A percentile compares a stretch with the other conserved stretches of the same genome.
phyloP scores from a whole-genome alignment of 75 land plant genomes.

The Sequoia sempervirens region DNA sequence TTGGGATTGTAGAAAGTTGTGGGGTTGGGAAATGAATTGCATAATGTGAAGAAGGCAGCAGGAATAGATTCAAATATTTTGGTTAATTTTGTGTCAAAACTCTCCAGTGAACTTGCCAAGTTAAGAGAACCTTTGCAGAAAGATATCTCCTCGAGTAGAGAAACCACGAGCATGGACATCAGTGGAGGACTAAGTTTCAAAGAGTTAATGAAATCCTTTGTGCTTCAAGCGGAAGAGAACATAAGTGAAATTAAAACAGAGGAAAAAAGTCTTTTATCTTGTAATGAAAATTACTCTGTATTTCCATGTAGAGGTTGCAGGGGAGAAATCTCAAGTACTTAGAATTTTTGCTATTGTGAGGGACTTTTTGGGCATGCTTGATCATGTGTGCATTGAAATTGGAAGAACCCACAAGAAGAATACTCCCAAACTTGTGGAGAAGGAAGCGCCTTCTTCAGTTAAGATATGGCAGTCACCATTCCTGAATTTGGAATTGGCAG shows the following conservation, averaged over 20 bases:
- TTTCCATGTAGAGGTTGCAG: conserved; percentile 27
- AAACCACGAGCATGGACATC: neutral
- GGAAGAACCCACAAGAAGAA: conserved; percentile 14
- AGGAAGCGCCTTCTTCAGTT: neutral
- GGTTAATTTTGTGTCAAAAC: conserved; percentile 22
- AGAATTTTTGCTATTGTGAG: conserved; percentile 29
- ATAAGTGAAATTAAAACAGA: conserved; percentile 20
- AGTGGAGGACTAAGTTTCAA: conserved; percentile 22
- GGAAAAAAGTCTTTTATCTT: conserved; percentile 14
- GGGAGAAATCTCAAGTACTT: conserved; percentile 20
- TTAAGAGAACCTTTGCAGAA: conserved; percentile 8
- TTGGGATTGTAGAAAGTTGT: conserved; percentile 30
- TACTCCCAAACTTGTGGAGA: conserved; percentile 7
- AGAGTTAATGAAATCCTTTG: conserved; percentile 23
- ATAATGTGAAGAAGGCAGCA: conserved; percentile 41
- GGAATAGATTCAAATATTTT: conserved; percentile 29
- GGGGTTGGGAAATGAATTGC: conserved; percentile 24
- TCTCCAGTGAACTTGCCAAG: conserved; percentile 18
- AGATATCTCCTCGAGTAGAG: neutral
- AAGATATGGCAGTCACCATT: neutral
- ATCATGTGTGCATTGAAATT: conserved; percentile 34
- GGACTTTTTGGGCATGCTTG: conserved; percentile 38
- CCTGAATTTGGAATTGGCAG: neutral
- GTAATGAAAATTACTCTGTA: conserved; percentile 31
- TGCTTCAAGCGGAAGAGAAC: conserved; percentile 18